Conservation (phyloP, 78 protist genomes). For the Protostelium mycophagum region DNA sequence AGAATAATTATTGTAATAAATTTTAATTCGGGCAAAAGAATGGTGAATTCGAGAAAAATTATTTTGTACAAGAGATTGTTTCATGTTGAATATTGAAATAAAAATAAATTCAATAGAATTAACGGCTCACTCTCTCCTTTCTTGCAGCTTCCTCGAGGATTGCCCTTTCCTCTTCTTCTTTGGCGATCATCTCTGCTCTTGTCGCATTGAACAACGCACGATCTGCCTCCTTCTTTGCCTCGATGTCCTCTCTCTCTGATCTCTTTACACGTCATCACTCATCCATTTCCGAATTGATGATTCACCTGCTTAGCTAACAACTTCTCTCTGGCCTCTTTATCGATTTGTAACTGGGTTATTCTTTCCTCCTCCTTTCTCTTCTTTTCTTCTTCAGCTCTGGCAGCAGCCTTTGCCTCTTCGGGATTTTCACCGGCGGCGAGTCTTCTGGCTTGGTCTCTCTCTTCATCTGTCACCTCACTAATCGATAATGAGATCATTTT, state of each 20-base stretch:
- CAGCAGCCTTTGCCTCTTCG: neutral
- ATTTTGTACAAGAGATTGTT: too few species aligned
- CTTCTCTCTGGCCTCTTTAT: neutral
- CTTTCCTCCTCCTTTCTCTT: neutral
- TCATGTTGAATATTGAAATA: too few species aligned
- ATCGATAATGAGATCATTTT: too few species aligned
- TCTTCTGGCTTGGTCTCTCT: neutral
- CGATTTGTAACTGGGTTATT: neutral
- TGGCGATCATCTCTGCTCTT: neutral
- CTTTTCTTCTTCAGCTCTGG: neutral
- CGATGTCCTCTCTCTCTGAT: neutral
- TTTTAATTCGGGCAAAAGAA: too few species aligned
- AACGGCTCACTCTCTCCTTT: neutral
- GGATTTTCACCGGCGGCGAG: neutral
- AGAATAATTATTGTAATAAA: too few species aligned
- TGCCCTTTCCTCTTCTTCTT: neutral
- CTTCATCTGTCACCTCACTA: neutral
- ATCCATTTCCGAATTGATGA: too few species aligned
- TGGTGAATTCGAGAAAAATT: too few species aligned
- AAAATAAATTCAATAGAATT: too few species aligned
- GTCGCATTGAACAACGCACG: neutral
- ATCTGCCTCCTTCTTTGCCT: neutral
- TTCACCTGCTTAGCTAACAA: neutral
- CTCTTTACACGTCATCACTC: neutral
- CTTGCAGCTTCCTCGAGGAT: neutral